phyloP scores from a whole-genome alignment of 352 stramenopile species.

The Sclerospora graminicola region DNA sequence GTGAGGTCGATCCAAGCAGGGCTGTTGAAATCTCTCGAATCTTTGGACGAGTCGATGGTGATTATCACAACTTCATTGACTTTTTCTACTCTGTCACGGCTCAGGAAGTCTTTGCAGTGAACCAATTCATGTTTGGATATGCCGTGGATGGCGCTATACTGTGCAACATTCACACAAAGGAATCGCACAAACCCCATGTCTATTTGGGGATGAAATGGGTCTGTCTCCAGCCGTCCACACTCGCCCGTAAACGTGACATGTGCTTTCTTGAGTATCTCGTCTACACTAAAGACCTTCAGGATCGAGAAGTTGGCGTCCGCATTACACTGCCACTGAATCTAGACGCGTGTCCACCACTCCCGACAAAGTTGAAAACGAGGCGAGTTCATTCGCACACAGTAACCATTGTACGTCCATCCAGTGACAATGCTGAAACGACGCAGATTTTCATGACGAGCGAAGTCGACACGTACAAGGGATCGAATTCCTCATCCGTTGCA shows the following conservation, averaged over 20 bases:
- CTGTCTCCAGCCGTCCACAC: conserved; percentile 42
- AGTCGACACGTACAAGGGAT: conserved; percentile 31
- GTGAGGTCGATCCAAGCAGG: conserved; percentile 24
- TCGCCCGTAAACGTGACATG: conserved; percentile 56
- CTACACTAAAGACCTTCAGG: conserved; percentile 46
- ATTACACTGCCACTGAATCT: conserved; percentile 54
- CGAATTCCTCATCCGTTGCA: conserved; percentile 13
- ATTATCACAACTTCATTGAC: conserved; percentile 57
- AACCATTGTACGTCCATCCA: conserved; percentile 33
- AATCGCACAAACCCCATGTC: conserved; percentile 23
- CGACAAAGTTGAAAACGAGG: conserved; percentile 37
- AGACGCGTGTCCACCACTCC: conserved; percentile 43
- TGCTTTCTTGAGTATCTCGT: conserved; percentile 73
- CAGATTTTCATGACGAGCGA: conserved; percentile 54
- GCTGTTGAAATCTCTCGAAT: conserved; percentile 33
- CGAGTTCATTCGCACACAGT: conserved; percentile 46
- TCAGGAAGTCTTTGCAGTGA: conserved; percentile 50
- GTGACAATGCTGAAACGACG: conserved; percentile 27
- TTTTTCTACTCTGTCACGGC: conserved; percentile 52
- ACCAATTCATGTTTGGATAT: conserved; percentile 60
- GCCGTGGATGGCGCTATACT: conserved; percentile 58
- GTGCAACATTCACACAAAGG: conserved; percentile 60
- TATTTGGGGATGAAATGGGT: conserved; percentile 83
- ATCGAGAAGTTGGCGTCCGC: conserved; percentile 54
- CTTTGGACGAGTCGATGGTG: conserved; percentile 47